Conservation (phyloP, 495 filamentous ascomycete genomes). For the Hamigera avellanea region DNA sequence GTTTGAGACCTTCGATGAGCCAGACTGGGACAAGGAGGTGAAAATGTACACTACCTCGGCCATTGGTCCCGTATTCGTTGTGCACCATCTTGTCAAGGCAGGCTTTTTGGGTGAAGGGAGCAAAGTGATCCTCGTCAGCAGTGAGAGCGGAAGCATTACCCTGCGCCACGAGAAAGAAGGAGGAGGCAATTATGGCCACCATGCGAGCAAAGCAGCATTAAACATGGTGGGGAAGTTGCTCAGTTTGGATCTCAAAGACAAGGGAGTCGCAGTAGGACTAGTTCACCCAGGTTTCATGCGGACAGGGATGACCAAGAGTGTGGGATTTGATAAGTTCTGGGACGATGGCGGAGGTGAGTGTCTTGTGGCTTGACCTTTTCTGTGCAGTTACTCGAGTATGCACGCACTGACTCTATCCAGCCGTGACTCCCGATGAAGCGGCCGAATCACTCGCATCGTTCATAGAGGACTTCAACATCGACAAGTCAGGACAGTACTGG, state of each 20-base stretch:
- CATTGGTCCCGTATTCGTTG: slow-evolving; percentile 54
- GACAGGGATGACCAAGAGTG: slow-evolving; percentile 59
- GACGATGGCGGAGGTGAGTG: slow-evolving; percentile 50
- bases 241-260: slow-evolving; percentile 52
- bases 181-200: slow-evolving; percentile 62
- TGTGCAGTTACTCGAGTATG: slow-evolving; percentile 1
- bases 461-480: slow-evolving; percentile 49
- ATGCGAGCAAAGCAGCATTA: slow-evolving; percentile 58
- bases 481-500: slow-evolving; percentile 59
- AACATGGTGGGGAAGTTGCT: slow-evolving; percentile 69
- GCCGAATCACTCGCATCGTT: slow-evolving; percentile 51
- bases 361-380: background rate
- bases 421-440: slow-evolving; percentile 56
- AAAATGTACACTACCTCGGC: slow-evolving; percentile 61
- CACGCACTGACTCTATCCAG: slow-evolving; percentile 16
- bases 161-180: slow-evolving; percentile 56
- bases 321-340: slow-evolving; percentile 63
- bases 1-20: slow-evolving; percentile 49
- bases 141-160: slow-evolving; percentile 57
- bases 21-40: slow-evolving; percentile 53
- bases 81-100: slow-evolving; percentile 46
- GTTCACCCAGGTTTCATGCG: slow-evolving; percentile 69
- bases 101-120: slow-evolving; percentile 36
- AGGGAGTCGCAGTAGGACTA: slow-evolving; percentile 51
- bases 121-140: slow-evolving; percentile 55